phyloP scores from a whole-genome alignment of 2,329 filamentous ascomycete species.

The Fusarium neocosmosporiellum region DNA sequence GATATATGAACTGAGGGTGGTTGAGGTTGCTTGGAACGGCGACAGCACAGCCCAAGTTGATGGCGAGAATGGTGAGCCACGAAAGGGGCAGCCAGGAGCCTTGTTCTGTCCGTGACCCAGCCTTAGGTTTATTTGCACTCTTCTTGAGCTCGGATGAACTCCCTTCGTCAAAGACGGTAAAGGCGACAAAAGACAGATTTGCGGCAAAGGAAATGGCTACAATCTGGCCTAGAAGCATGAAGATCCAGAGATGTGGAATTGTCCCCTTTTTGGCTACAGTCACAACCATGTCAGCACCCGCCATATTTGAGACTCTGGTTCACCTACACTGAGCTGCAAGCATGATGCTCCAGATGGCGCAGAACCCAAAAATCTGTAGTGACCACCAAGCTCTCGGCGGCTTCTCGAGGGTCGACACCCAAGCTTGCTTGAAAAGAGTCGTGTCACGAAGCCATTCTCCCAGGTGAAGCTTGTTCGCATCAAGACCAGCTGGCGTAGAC shows the following conservation, averaged over 20 bases:
- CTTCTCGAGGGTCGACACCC: constrained; percentile 40
- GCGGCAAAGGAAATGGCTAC: constrained; percentile 44
- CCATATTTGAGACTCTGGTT: neutral
- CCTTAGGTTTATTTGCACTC: neutral
- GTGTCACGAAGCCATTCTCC: constrained; percentile 44
- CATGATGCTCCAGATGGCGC: constrained; percentile 42
- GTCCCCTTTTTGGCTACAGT: constrained; percentile 23
- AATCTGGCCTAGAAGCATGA: constrained; percentile 43
- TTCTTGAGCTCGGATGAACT: neutral
- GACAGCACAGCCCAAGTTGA: constrained; percentile 25
- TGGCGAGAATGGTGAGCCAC: constrained; percentile 19
- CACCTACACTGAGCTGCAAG: constrained; percentile 39
- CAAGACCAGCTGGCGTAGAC: neutral
- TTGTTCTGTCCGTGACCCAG: neutral
- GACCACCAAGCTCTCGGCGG: constrained; percentile 41
- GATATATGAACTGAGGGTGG: constrained; percentile 24
- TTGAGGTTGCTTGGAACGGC: constrained; percentile 21
- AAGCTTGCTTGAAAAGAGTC: constrained; percentile 42
- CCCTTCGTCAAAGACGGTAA: constrained; percentile 18
- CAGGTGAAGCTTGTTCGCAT: constrained; percentile 16
- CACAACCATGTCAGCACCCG: neutral
- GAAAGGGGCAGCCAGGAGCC: constrained; percentile 10
- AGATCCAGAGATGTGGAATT: constrained; percentile 37
- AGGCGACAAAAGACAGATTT: constrained; percentile 43
- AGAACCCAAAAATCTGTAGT: constrained; percentile 44